Base-by-base conservation (phyloP, 2,329 filamentous ascomycete genomes). In the Tolypocladium tundrense region DNA sequence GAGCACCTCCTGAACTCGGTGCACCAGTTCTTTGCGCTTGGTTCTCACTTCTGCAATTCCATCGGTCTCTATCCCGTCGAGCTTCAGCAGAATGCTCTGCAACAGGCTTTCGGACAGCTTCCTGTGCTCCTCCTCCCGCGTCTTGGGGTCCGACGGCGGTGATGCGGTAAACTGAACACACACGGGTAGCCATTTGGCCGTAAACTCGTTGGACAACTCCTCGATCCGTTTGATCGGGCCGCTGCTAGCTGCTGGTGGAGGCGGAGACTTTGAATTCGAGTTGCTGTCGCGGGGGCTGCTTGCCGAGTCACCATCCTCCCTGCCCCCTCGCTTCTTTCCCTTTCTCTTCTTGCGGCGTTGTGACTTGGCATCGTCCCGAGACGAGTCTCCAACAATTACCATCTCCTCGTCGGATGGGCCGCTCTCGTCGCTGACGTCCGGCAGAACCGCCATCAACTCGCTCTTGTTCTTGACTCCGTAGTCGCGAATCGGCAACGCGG, bases 91-190 rank as follows among this genome's bases (percentile, higher is more conserved):
- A 2, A 91, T 83, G 64, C 91, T 87, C 61, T 87, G 84, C 77
- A 94, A 77, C 43, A 91, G 81, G 5, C 86, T 89, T 75, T 94
- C 90, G 4, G 84, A 86, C 21, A 94, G 71, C 68, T 82, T 86
- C 69, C 87, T 85, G 69, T 93, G 87, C 67, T 92, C 88, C 40
- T 91, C 88, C 16, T 82, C 80, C 54, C 82, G 77, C 77, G 88
- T 90, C 70, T 86, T 85, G 43, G 74, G 67, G 55, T 91, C 87
- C 4, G 72, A 68, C 0, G 90, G 89, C 13, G 90, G 86, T 10
- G 79, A 75, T 7, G 73, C 75, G 24, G 81, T 79, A 68, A 84
- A 93, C 31, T 84, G 72, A 4, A 79, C 72, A 64, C 85, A 89
- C 8, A 86, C 69, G 1, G 88, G 88, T n/a, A 87, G 71, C 61